These are phyloP conservation scores for Aspergillus sp. DNA, from an alignment of 2,329 filamentous ascomycete genomes.

Conservation along the genomic window DNA sequence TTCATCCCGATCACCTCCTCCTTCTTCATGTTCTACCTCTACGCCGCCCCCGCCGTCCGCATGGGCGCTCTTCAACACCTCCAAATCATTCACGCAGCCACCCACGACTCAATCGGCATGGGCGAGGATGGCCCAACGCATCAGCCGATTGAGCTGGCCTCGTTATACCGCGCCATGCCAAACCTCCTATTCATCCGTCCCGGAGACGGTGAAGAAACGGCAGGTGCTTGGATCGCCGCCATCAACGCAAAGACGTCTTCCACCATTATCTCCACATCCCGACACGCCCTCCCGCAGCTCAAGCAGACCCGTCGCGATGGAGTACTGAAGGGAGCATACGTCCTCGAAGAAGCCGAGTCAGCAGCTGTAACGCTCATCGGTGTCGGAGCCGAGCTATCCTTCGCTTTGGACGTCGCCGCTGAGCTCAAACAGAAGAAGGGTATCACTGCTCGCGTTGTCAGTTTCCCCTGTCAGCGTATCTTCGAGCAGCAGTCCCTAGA, in stretches of 20 bases:
- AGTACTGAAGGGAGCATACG: slow-evolving; percentile 44
- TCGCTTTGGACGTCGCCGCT: slow-evolving; percentile 46
- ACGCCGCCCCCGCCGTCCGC: slow-evolving; percentile 58
- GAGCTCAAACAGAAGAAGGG: slow-evolving; percentile 39
- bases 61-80: slow-evolving; percentile 61
- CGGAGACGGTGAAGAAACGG: slow-evolving; percentile 57
- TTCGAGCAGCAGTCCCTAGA: slow-evolving; percentile 49
- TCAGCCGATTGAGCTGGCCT: slow-evolving; percentile 59
- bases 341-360: slow-evolving; percentile 36
- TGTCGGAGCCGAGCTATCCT: slow-evolving; percentile 52
- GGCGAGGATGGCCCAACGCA: slow-evolving; percentile 64
- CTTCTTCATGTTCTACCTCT: slow-evolving; percentile 65
- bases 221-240: slow-evolving; percentile 45
- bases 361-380: slow-evolving; percentile 51
- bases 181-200: slow-evolving; percentile 63
- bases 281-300: slow-evolving; percentile 44
- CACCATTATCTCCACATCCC: slow-evolving; percentile 46
- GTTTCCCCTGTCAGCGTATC: slow-evolving; percentile 52
- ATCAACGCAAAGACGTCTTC: slow-evolving; percentile 40
- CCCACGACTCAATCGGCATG: slow-evolving; percentile 61
- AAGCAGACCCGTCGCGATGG: slow-evolving; percentile 37
- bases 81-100: slow-evolving; percentile 60
- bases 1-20: slow-evolving; percentile 59
- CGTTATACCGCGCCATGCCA: slow-evolving; percentile 63
- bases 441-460: slow-evolving; percentile 49